Evolutionary conservation across 352 stramenopile genomes (phyloP), one percentile per base, ranked within the genome.

Genomic region (Phytophthora parvispora): DNA sequence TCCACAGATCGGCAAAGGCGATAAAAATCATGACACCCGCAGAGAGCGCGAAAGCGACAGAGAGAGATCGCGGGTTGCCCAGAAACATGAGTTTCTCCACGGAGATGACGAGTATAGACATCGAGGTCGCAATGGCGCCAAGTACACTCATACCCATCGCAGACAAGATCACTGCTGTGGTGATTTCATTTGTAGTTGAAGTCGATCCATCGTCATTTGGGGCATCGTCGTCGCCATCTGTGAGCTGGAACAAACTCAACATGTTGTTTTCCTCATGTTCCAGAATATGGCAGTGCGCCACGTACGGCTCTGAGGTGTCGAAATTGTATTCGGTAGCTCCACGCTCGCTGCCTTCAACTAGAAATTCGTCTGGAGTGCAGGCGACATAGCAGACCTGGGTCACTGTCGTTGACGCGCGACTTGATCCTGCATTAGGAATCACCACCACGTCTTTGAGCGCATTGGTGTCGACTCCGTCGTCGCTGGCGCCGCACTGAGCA

Each of bases 11-110:
- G 15, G 86, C 81, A 18, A 94, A 80, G n/a, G 82, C 79, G 49
- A 94, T 92, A 65, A 92, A 92, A 27, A 91, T 57, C 84, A 92
- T 94, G 64, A 92, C 86, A 47, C 86, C 86, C 5, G 86, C 84
- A 28, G 86, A 91, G 2, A 94, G 65, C n/a, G 84, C 69, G 52
- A 92, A 92, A n/a, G 86, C 77, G n/a, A 92, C 60, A 25, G 83
- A 84, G 22, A 94, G 70, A 18, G 84, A 83, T 7, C 74, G 69
- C 31, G 83, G 68, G 45, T 86, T 86, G 15, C 76, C 82, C 20
- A 94, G 54, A 61, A 92, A 91, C 63, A 87, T 89, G 34, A 94
- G 74, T 8, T 78, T 67, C 34, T 85, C 69, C 16, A 91, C 78
- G 1, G 84, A 92, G 54, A 94, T 89, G 5, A 94, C 84, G 18